phyloP scores from a whole-genome alignment of 1,284 basidiomycete genomes.

The Leucoagaricus sp. region DNA sequence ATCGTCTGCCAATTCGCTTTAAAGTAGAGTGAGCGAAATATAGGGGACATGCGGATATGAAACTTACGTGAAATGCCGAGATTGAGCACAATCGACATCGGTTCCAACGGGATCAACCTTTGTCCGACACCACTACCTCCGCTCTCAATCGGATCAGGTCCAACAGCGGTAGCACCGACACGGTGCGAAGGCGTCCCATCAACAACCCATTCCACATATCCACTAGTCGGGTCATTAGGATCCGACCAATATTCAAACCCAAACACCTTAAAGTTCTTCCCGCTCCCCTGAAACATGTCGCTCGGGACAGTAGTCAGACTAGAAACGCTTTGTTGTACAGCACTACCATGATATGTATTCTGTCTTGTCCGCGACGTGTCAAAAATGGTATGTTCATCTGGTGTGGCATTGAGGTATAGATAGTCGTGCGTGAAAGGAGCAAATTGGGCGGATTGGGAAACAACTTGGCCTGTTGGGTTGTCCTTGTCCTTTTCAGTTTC shows the following conservation, averaged over 20 bases:
- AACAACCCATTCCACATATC: slow-evolving; percentile 68
- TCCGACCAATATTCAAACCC: slow-evolving; percentile 74
- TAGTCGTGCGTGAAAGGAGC: slow-evolving; percentile 68
- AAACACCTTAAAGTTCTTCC: slow-evolving; percentile 44
- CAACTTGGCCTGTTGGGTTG: slow-evolving; percentile 45
- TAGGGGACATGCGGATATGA: slow-evolving; percentile 8
- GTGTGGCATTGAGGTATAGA: slow-evolving; percentile 39
- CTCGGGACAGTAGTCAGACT: slow-evolving; percentile 48
- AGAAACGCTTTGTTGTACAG: slow-evolving; percentile 61
- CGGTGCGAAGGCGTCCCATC: slow-evolving; percentile 53
- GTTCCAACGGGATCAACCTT: slow-evolving; percentile 74
- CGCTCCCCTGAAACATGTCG: slow-evolving; percentile 59
- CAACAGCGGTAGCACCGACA: slow-evolving; percentile 56
- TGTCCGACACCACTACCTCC: slow-evolving; percentile 53
- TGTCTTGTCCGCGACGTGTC: slow-evolving; percentile 48
- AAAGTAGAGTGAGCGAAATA: slow-evolving; percentile 6
- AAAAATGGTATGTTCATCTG: slow-evolving; percentile 28
- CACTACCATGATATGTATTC: slow-evolving; percentile 59
- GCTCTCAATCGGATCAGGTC: slow-evolving; percentile 45
- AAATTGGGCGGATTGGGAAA: slow-evolving; percentile 66
- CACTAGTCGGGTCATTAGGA: slow-evolving; percentile 49
- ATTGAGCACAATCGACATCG: slow-evolving; percentile 68
- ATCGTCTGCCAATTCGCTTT: slow-evolving; percentile 50
- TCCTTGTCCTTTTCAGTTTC: slow-evolving; percentile 68
- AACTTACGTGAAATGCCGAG: slow-evolving; percentile 63